Evolutionary conservation across 495 filamentous ascomycete genomes (phyloP).

Genomic region (Hyaloscypha finlandica): DNA sequence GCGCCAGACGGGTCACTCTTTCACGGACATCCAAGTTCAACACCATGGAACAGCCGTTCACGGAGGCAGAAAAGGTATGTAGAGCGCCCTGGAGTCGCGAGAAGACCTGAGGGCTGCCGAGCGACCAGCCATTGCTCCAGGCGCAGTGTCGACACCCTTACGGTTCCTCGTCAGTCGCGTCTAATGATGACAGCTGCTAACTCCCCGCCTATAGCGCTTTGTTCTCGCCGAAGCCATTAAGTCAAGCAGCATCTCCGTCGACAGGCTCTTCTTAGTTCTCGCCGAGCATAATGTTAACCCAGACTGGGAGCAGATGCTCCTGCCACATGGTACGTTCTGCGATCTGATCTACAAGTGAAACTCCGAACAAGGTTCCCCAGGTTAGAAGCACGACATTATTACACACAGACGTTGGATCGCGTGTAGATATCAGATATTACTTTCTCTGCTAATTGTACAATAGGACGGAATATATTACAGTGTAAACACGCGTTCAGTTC

Average conservation of each 20-base stretch:
- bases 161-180: conserved; percentile 23
- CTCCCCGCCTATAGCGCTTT: conserved; percentile 45
- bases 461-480: conserved; percentile 26
- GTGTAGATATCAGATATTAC: not conserved
- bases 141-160: conserved; percentile 16
- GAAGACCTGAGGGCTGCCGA: conserved; percentile 9
- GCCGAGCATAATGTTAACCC: conserved; percentile 25
- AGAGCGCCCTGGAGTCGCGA: not conserved
- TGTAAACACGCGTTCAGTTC: conserved; percentile 28
- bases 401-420: conserved; percentile 22
- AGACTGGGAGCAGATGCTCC: conserved; percentile 27
- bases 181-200: conserved; percentile 31
- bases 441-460: conserved; percentile 11
- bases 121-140: conserved; percentile 13
- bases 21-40: conserved; percentile 2
- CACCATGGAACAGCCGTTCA: conserved; percentile 27
- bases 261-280: conserved; percentile 27
- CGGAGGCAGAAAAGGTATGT: conserved; percentile 32
- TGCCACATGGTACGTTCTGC: conserved; percentile 31
- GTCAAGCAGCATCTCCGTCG: conserved; percentile 48
- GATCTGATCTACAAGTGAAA: conserved; percentile 13
- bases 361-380: conserved; percentile 28
- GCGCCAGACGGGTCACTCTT: conserved; percentile 8
- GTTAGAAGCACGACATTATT: conserved; percentile 17
- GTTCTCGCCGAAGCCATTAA: conserved; percentile 58